These are phyloP conservation scores for Inga laurina DNA, from an alignment of 306 rosid genomes.

Conservation along the genomic window DNA sequence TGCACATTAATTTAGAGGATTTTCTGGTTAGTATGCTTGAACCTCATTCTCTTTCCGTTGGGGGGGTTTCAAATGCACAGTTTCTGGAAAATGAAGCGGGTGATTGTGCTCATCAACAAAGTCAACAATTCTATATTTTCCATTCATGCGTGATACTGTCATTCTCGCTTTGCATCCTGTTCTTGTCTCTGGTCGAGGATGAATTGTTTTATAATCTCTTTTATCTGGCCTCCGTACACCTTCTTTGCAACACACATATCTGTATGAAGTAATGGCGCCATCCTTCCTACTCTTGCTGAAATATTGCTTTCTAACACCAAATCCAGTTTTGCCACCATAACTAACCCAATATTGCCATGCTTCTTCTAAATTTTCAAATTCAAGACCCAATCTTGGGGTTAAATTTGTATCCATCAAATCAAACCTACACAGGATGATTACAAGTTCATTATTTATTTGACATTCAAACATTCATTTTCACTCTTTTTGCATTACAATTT, in stretches of 20 bases:
- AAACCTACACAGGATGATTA: neutral
- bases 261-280: neutral
- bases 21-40: neutral
- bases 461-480: neutral
- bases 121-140: neutral
- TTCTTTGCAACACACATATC: neutral
- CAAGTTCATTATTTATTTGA: neutral
- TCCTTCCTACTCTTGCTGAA: neutral
- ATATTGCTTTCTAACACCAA: neutral
- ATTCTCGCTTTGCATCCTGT: neutral
- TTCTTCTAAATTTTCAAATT: neutral
- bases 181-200: constrained; percentile 1
- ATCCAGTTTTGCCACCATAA: neutral
- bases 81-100: neutral
- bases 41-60: neutral
- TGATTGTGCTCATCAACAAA: neutral
- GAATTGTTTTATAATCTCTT: neutral
- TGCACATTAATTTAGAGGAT: neutral
- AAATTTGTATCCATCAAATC: neutral
- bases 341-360: neutral
- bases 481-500: neutral
- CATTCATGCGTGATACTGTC: neutral
- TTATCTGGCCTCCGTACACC: neutral
- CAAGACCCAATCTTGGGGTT: neutral
- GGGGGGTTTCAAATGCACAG: neutral